phyloP scores from a whole-genome alignment of 2,329 filamentous ascomycete species.

The Exutisphaerella laricina region DNA sequence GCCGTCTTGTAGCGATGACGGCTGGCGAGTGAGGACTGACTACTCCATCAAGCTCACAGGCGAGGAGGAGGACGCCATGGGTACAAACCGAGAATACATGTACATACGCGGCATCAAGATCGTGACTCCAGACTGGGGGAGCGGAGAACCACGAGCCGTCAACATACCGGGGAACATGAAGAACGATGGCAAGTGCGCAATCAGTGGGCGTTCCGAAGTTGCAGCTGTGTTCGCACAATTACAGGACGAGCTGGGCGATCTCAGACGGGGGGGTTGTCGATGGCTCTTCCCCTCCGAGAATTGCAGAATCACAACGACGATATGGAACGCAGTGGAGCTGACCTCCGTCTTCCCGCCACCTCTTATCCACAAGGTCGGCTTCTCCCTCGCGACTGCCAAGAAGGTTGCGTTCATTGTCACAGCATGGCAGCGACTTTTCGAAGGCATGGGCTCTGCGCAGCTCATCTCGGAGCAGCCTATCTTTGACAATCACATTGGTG shows the following conservation, averaged over 20 bases:
- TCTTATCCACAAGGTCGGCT: not conserved
- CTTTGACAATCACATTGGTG: not conserved
- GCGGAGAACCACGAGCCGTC: too few relatives aligned
- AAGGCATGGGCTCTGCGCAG: not conserved
- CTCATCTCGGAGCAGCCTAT: not conserved
- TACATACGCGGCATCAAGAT: constrained; percentile 1
- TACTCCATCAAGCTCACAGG: not conserved
- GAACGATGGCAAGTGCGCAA: not conserved
- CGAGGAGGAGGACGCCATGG: not conserved
- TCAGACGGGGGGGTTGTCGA: not conserved
- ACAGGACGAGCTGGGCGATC: not conserved
- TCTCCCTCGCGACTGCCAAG: not conserved
- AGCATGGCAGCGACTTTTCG: constrained; percentile 4
- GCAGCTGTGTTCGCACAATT: constrained; percentile 1
- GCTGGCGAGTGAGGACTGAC: constrained; percentile 1
- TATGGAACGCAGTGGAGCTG: too few relatives aligned
- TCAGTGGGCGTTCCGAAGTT: not conserved
- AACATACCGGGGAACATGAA: too few relatives aligned
- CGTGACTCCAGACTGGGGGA: too few relatives aligned
- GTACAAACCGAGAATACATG: not conserved
- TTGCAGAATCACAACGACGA: not conserved
- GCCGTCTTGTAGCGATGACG: not conserved
- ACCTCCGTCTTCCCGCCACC: too few relatives aligned
- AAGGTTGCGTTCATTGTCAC: not conserved
- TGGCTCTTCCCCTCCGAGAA: not conserved